Evolutionary conservation across 495 filamentous ascomycete species (phyloP).

Genomic region (Daldinia grandis): DNA sequence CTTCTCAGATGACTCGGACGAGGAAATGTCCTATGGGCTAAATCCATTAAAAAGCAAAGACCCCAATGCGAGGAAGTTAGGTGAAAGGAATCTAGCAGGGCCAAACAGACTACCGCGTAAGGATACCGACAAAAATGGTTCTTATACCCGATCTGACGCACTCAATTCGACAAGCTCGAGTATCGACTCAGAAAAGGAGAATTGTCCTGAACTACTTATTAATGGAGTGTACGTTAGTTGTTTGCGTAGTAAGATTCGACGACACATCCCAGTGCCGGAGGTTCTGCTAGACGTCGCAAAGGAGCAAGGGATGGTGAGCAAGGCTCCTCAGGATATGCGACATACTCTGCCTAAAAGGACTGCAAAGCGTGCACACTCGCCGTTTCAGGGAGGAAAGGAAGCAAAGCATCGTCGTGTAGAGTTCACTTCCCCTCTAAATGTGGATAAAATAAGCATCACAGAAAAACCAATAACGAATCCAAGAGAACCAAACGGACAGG

Average conservation of each 20-base stretch:
- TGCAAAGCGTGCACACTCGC: conserved; percentile 27
- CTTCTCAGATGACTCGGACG: conserved; percentile 63
- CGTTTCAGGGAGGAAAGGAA: conserved; percentile 16
- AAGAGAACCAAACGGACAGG: neutral
- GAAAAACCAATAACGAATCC: neutral
- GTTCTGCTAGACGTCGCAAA: conserved; percentile 36
- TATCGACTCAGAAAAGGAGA: conserved; percentile 6
- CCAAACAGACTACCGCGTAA: neutral
- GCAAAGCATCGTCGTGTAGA: conserved; percentile 41
- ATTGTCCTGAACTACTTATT: conserved; percentile 11
- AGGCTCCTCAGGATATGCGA: conserved; percentile 22
- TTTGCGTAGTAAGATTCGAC: conserved; percentile 29
- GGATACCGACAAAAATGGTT: neutral
- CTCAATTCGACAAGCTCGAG: neutral
- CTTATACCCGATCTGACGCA: neutral
- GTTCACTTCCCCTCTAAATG: conserved; percentile 11
- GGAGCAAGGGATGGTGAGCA: conserved; percentile 51
- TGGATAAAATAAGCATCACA: neutral
- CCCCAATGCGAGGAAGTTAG: neutral
- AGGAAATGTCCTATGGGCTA: conserved; percentile 49
- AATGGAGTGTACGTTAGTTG: conserved; percentile 40
- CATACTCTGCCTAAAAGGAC: conserved; percentile 2
- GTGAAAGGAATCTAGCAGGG: neutral
- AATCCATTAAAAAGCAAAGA: conserved; percentile 11
- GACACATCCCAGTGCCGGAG: conserved; percentile 29